Conservation (phyloP, 176 grass and related monocot genomes). For the Tillandsia fasciculata region DNA sequence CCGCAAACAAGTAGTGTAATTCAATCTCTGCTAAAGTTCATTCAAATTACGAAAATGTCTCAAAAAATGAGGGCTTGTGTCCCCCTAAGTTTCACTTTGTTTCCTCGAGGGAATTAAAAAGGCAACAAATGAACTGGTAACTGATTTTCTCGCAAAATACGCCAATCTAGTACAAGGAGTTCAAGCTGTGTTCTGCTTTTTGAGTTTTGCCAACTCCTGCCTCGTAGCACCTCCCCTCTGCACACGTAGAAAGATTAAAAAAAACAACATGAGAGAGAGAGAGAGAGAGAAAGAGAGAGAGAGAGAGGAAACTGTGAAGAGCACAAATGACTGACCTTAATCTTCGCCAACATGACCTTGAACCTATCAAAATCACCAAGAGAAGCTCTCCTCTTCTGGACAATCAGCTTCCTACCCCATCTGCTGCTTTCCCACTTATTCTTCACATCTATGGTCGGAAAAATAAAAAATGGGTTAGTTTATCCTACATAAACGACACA, state of each 20-base stretch:
- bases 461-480: slow-evolving; percentile 1
- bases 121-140: not conserved
- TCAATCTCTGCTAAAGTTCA: no score
- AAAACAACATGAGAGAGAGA: not conserved
- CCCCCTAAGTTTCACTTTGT: not conserved
- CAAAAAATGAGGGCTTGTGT: no score
- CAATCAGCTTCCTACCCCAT: slow-evolving; percentile 93
- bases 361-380: slow-evolving; percentile 94
- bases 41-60: no score
- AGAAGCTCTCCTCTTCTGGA: slow-evolving; percentile 85
- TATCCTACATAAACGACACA: not conserved
- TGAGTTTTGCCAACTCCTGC: slow-evolving; percentile 80
- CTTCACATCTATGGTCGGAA: slow-evolving; percentile 52
- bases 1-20: no score
- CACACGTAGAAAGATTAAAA: not conserved
- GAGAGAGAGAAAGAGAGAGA: not conserved
- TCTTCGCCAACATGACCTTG: slow-evolving; percentile 86
- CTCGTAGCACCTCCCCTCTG: slow-evolving; percentile 79
- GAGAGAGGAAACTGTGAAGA: not conserved
- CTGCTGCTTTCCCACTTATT: slow-evolving; percentile 93
- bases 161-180: slow-evolving; percentile 1
- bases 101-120: not conserved
- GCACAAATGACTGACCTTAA: slow-evolving; percentile 44
- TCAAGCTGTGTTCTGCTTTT: slow-evolving; percentile 49
- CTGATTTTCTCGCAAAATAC: not conserved